Percentiles rank a stretch among this genome's conserved stretches.
phyloP scores from a whole-genome alignment of 768 basidiomycete genomes.

The Stropharia rugosoannulata region DNA sequence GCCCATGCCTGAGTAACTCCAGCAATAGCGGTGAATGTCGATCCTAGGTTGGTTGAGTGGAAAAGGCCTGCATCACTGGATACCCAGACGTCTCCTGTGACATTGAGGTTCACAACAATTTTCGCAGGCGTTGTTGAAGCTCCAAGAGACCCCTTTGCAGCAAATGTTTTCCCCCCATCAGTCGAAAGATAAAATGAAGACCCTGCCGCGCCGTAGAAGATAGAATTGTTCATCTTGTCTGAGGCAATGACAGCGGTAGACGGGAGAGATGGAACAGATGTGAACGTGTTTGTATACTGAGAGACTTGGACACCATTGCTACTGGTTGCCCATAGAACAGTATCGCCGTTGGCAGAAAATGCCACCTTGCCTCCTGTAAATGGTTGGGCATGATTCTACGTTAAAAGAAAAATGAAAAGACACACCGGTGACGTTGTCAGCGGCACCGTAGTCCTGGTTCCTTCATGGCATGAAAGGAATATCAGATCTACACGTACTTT shows the following conservation, averaged over 20 bases:
- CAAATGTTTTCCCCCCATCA: constrained; percentile 55
- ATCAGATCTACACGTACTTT: background rate
- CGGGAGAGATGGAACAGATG: constrained; percentile 50
- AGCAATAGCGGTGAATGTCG: constrained; percentile 45
- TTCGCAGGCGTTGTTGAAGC: constrained; percentile 48
- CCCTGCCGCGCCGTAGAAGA: constrained; percentile 61
- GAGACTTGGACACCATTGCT: constrained; percentile 52
- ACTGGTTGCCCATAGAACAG: constrained; percentile 56
- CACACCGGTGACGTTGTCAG: constrained; percentile 41
- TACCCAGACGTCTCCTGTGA: constrained; percentile 65
- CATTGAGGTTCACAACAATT: constrained; percentile 51
- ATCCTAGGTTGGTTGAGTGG: constrained; percentile 54
- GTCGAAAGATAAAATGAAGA: constrained; percentile 60
- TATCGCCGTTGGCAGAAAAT: constrained; percentile 52
- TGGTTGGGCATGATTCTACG: background rate
- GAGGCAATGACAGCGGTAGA: constrained; percentile 56
- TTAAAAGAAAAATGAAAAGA: background rate
- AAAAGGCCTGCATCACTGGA: constrained; percentile 56
- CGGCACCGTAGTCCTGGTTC: constrained; percentile 54
- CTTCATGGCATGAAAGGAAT: constrained; percentile 17
- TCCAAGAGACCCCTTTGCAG: constrained; percentile 40
- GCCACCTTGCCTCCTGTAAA: constrained; percentile 38
- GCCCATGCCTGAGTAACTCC: constrained; percentile 54
- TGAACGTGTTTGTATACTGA: constrained; percentile 47
- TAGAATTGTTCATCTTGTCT: constrained; percentile 54